Base-by-base conservation (phyloP, 345 rosid genomes). In the Arabis alpina region DNA sequence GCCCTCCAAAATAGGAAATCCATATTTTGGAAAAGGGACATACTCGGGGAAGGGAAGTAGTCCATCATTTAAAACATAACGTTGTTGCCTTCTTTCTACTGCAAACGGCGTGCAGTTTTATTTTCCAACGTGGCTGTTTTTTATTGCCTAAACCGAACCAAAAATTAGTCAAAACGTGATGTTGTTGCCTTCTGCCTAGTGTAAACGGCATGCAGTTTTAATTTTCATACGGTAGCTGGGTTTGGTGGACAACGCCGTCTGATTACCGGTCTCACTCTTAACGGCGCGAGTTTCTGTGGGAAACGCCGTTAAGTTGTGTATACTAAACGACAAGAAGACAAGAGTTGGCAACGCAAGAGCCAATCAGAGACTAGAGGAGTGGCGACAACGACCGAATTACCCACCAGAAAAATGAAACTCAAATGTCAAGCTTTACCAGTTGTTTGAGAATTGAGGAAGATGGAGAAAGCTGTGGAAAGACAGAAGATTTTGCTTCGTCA, bases 401-500 rank as follows among this genome's bases (percentile, higher is more conserved):
- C 12, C 63, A 56, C 36, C 25, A 15, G 43, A 13, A 40, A 19
- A 1, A 19, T 19, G 0, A 19, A 19, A 19, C 23, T 19, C 23
- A 19, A 19, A 19, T 19, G 23, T 19, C 23, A 19, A 19, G 23
- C 23, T 19, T 19, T 19, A 19, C 23, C 23, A 19, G 23, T 19
- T 19, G 10, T 8, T 36, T 36, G 40, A 36, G 40, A 36, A 41
- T 14, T 14, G 49, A 55, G 62, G 54, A 74, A 77, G 25, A 86
- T 91, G 99, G 96, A 94, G 58, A 89, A 74, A 77, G 96, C 96
- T 27, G 6, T 80, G n/a, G 82, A 83, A 81, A 85, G 99, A 59
- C 96, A 91, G 70, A 81, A 74, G 73, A 72, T 94, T 73, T 76
- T 94, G 73, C 87, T 94, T 71, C 74, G 80, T 62, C 99, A 91